Conservation (phyloP, 1,284 basidiomycete genomes). For the Pterula multifida region DNA sequence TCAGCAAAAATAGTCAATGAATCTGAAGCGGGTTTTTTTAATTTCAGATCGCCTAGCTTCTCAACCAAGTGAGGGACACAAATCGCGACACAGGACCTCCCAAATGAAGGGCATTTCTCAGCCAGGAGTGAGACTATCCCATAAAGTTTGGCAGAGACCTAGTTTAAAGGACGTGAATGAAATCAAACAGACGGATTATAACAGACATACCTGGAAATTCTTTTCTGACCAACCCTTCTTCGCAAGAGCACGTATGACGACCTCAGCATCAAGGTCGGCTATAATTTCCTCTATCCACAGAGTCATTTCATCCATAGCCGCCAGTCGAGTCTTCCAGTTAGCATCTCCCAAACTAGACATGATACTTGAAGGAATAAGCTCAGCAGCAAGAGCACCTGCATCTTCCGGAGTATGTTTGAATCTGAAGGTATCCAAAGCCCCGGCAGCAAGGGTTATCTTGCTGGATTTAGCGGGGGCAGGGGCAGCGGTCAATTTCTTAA, state of each 20-base stretch:
- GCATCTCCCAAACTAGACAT: conserved; percentile 69
- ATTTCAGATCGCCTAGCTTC: conserved; percentile 93
- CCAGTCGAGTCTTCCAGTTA: conserved; percentile 90
- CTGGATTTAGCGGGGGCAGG: conserved; percentile 31
- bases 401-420: conserved; percentile 89
- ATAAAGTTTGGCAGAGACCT: conserved; percentile 88
- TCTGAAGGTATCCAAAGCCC: conserved; percentile 76
- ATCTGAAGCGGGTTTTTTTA: conserved; percentile 96
- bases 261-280: conserved; percentile 73
- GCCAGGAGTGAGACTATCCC: conserved; percentile 67
- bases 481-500: conserved; percentile 32
- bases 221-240: conserved; percentile 98
- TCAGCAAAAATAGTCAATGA: conserved; percentile 77
- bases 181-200: conserved; percentile 6
- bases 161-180: conserved; percentile 4
- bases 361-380: conserved; percentile 64
- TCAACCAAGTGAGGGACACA: conserved; percentile 82
- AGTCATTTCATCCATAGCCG: conserved; percentile 79
- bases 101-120: conserved; percentile 73
- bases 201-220: conserved; percentile 79
- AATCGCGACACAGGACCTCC: conserved; percentile 76
- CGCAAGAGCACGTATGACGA: conserved; percentile 80
- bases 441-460: conserved; percentile 36
- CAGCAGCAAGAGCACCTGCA: conserved; percentile 72
- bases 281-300: conserved; percentile 70